Evolutionary conservation across 225 moss, liverwort and hornwort genomes (phyloP), one percentile per base, ranked within the genome.

Genomic region (Marchantia polymorpha): DNA sequence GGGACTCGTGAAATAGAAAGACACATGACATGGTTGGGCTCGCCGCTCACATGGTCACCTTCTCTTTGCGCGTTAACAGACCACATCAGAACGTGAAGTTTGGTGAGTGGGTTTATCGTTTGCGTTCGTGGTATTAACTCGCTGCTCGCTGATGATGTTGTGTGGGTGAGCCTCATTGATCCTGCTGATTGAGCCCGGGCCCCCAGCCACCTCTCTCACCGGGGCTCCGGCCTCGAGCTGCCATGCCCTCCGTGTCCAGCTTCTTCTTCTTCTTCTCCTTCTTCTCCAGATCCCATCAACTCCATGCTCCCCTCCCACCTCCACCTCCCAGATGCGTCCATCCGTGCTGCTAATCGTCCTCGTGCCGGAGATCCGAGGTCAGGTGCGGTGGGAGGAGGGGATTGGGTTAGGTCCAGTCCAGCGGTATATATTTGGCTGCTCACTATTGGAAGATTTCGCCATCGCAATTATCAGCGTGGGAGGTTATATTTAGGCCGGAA

Each of bases 21-120:
- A n/a, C n/a, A n/a, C n/a, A n/a, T n/a, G n/a, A 55, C 72, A 72
- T 72, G 72, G 70, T 70, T 72, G 39, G 50, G 19, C 72, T 49
- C 10, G 22, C 49, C 22, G 72, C 10, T 1, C 49, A 70, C 31
- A 68, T 68, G 68, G 72, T 72, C 72, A 72, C 20, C 4, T n/a
- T n/a, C n/a, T n/a, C n/a, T 48, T 72, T 72, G n/a, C 48, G 72
- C 50, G 72, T 72, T 22, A 48, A 72, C 49, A 6, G 51, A 23
- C n/a, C n/a, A n/a, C n/a, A n/a, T n/a, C n/a, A 49, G 7, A 13
- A 20, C 39, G 72, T 51, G 50, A 22, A 15, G 39, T 68, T 68
- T 72, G 50, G 48, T 72, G 50, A 50, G 51, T 48, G n/a, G 10
- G 51, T 46, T 72, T 12, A 72, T 49, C 20, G 47, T 48, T 20